A percentile compares a stretch with the other conserved stretches of the same genome.
Evolutionary conservation across 202 grass and related monocot species (phyloP).

Genomic region (Schoenoplectus tabernaemontani): DNA sequence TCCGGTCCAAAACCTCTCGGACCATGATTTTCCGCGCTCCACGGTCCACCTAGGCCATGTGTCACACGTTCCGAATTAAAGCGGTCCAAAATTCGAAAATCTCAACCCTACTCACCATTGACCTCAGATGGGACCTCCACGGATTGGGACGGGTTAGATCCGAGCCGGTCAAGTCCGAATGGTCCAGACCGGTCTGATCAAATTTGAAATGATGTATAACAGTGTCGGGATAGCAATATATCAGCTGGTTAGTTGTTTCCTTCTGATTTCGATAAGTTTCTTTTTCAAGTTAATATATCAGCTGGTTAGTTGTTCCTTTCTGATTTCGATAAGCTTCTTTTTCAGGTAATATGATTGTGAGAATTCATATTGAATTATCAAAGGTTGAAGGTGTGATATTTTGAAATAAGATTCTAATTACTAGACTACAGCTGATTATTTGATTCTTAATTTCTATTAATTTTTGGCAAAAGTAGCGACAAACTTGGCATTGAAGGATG

Average conservation of each 20-base stretch:
- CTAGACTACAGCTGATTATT: slow-evolving; percentile 16
- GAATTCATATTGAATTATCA: not conserved
- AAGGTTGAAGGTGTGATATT: not conserved
- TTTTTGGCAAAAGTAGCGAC: slow-evolving; percentile 81
- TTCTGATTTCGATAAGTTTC: not conserved
- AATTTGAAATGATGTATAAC: not conserved
- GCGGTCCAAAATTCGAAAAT: too few relatives aligned
- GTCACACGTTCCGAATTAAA: too few relatives aligned
- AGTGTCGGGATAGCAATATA: not conserved
- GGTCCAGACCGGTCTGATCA: too few relatives aligned
- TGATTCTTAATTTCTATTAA: slow-evolving; percentile 47
- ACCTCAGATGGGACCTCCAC: too few relatives aligned
- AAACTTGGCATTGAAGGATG: slow-evolving; percentile 64
- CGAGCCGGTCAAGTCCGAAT: too few relatives aligned
- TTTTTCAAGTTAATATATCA: slow-evolving; percentile 1
- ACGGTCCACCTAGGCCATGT: too few relatives aligned
- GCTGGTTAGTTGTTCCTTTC: slow-evolving; percentile 50
- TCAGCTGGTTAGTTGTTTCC: not conserved
- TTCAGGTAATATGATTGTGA: slow-evolving; percentile 40
- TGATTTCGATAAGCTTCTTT: slow-evolving; percentile 63
- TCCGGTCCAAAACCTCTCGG: too few relatives aligned
- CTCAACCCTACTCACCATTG: too few relatives aligned
- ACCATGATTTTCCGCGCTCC: too few relatives aligned
- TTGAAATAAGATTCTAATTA: not conserved
- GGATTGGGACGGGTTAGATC: too few relatives aligned